Evolutionary conservation across 2,329 filamentous ascomycete genomes (phyloP), one percentile per base, ranked within the genome.

Genomic region (Alternaria sp.): DNA sequence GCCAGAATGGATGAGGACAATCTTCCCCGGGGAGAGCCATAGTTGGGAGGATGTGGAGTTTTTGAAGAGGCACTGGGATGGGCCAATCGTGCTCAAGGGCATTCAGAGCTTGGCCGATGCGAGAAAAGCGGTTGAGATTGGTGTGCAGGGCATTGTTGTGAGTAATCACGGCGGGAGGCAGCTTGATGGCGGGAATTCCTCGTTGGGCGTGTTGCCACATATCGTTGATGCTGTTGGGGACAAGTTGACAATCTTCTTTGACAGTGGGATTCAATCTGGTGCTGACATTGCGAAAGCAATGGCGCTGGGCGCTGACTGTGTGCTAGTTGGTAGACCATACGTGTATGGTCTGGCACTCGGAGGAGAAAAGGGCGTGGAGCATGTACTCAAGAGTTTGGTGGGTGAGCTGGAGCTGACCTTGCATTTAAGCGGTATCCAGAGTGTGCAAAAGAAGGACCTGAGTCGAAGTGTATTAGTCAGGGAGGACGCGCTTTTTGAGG

Each of bases 31-130:
- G 0, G 76, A 77, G 14, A 81, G 83, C 44, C 86, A 87, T 66
- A 80, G 81, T 0, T 92, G 89, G 90, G 84, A 87, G 2, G 82
- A 92, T 38, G 74, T 92, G 36, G 79, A 80, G n/a, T 80, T 86
- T 49, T 70, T 92, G 63, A 82, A 85, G 64, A 79, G 85, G 67
- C 74, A 88, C 59, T 91, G 89, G 87, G 82, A 86, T 61, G 88
- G 88, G 0, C 87, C 88, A 0, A 86, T 92, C 54, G 84, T 87
- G 62, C 81, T 87, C 36, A 90, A 90, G 74, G 88, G 87, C 0
- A 86, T 84, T 55, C 83, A 85, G 67, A 82, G 80, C 45, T 79
- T 83, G 2, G 81, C 78, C 1, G 85, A 86, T 69, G 84, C 84
- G 14, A 74, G 70, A 52, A 76, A 79, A 57, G 81, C 81, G 2